Evolutionary conservation across 345 rosid species (phyloP).

Genomic region (Hibiscus mutabilis): DNA sequence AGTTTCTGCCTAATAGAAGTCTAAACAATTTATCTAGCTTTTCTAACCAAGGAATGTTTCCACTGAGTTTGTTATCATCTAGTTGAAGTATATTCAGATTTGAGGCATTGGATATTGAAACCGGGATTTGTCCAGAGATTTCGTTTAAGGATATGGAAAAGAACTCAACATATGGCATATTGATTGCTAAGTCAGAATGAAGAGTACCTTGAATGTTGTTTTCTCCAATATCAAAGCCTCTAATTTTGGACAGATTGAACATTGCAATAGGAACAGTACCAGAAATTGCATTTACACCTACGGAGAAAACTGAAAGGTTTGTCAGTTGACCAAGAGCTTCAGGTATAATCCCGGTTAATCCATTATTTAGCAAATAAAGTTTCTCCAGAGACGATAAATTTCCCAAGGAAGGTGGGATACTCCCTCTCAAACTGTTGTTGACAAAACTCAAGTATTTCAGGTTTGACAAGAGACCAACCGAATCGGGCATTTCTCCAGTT

Average conservation of each 20-base stretch:
- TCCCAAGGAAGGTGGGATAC: neutral
- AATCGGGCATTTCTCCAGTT: conserved; percentile 9
- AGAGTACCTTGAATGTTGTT: conserved; percentile 1
- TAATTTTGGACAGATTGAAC: conserved; percentile 15
- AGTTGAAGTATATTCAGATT: neutral
- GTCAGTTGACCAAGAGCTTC: conserved; percentile 3
- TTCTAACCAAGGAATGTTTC: conserved; percentile 3
- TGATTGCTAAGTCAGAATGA: neutral
- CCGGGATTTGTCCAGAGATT: conserved; percentile 3
- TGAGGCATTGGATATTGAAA: conserved; percentile 10
- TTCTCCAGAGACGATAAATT: conserved; percentile 3
- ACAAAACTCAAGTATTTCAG: neutral
- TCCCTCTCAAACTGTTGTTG: neutral
- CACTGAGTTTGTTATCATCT: neutral
- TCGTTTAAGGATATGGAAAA: neutral
- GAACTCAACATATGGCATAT: neutral
- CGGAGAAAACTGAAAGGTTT: neutral
- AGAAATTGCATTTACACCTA: neutral
- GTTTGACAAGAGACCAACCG: neutral
- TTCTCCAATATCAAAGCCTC: neutral
- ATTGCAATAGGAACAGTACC: too few relatives aligned
- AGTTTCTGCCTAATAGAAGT: fast-evolving
- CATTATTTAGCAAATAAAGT: neutral
- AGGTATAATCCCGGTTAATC: conserved; percentile 4
- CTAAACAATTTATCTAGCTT: neutral